Base-by-base conservation (phyloP, 495 filamentous ascomycete species). In the Penicillium antarcticum region DNA sequence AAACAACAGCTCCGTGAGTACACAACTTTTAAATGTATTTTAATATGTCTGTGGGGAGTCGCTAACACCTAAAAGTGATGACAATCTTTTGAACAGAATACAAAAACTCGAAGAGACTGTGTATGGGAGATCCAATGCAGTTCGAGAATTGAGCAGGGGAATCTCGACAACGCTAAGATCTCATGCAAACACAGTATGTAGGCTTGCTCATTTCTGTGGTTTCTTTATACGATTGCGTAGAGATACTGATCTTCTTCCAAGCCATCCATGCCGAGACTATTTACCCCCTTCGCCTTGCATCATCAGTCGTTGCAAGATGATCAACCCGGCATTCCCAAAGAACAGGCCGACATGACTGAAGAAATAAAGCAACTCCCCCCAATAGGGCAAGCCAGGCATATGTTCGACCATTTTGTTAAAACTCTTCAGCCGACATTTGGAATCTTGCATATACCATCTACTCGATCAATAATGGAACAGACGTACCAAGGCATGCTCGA, bases 391-490 rank as follows among this genome's bases (percentile, higher is more conserved):
- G 66, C 63, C 4, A 53, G 50, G 26, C 41, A 54, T 11, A 21
- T 69, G 12, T 60, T 69, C 29, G 34, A 53, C 6, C 63, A 66
- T 38, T 66, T 66, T 39, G 57, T 50, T 16, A 36, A 17, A 5
- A 48, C 45, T 13, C n/a, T 63, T n/a, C 60, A 61, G 9, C 58
- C 63, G 13, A 58, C 53, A 9, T 48, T 63, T 7, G 53, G 60
- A 8, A 45, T 67, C 8, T 48, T 67, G 8, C 66, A 67, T 50
- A 55, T 67, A n/a, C 66, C 66, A 10, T 62, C 59, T 9, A 54
- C 54, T 0, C 47, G 52, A 18, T 13, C 5, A 3, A 32, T 61
- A 3, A 58, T 67, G 43, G 60, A 69, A 19, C 34, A 53, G 9
- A 51, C 51, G 9, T 69, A 70, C 34, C 42, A 60, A 33, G 39